These are phyloP conservation scores for Debaryomyces coudertii DNA, from an alignment of 1,139 yeast genomes.

Conservation along the genomic window DNA sequence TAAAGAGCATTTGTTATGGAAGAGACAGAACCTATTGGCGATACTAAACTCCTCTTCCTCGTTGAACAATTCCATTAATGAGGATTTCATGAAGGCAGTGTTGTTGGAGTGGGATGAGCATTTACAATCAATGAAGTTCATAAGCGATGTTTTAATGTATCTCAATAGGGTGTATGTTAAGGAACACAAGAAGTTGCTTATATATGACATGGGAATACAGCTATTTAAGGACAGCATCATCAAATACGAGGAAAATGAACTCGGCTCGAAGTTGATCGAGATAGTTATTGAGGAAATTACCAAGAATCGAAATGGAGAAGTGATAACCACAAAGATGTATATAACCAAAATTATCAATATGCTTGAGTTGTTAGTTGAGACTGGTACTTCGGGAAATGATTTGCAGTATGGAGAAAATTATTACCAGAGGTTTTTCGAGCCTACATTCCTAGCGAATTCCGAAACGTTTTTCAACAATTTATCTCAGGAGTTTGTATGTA, in stretches of 20 bases:
- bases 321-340: slow-evolving; percentile 59
- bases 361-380: slow-evolving; percentile 61
- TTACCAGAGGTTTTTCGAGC: slow-evolving; percentile 70
- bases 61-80: slow-evolving; percentile 16
- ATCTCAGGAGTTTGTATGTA: slow-evolving; percentile 45
- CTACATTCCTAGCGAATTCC: slow-evolving; percentile 58
- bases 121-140: slow-evolving; percentile 71
- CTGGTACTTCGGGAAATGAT: slow-evolving; percentile 37
- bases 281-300: slow-evolving; percentile 62
- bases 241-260: slow-evolving; percentile 45
- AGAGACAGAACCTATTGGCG: slow-evolving; percentile 29
- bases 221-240: slow-evolving; percentile 53
- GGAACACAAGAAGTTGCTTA: slow-evolving; percentile 65
- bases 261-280: slow-evolving; percentile 54
- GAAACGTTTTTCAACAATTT: slow-evolving; percentile 56
- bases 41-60: slow-evolving; percentile 17
- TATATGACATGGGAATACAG: slow-evolving; percentile 76
- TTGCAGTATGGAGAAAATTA: slow-evolving; percentile 51
- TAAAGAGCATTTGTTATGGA: slow-evolving; percentile 46
- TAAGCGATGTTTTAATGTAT: slow-evolving; percentile 87
- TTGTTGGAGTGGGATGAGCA: slow-evolving; percentile 75
- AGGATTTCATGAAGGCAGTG: slow-evolving; percentile 50
- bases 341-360: slow-evolving; percentile 66
- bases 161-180: slow-evolving; percentile 82
- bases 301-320: slow-evolving; percentile 60